Base-by-base conservation (phyloP, 805 yeast genomes). In the Nadsonia fulvescens region DNA sequence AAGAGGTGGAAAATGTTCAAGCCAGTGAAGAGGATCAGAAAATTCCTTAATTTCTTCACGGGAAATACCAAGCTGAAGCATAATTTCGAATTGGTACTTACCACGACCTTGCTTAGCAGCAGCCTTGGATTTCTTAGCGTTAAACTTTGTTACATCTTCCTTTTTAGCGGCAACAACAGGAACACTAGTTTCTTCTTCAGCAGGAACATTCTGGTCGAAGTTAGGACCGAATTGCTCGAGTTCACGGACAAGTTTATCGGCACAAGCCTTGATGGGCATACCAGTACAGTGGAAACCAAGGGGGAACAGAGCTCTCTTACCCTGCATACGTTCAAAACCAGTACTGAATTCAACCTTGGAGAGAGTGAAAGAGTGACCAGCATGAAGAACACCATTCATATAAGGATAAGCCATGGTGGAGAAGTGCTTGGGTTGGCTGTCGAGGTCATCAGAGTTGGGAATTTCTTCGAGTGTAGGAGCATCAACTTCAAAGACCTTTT, bases 251-350 rank as follows among this genome's bases (percentile, higher is more conserved):
- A 89, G 64, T 56, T 89, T 86, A 56, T 86, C 98, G 25, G 98
- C 96, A 44, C 93, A 66, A 15, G 96, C 86, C 43, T 52, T 54
- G 50, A 89, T 89, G 29, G 98, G 96, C 94, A 89, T 76, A 63
- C 98, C 98, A 18, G 98, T 89, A 66, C 98, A 89, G 56, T 89
- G 98, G 74, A 86, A 89, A 25, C 98, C 98, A 31, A 89, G 63
- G 27, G 98, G 96, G 58, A 79, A 89, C 34, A 83, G 58, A 18
- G 94, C 93, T 42, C 76, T 66, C 54, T 75, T 79, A 38, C 95
- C 96, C 45, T 65, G 65, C 86, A 89, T 76, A 56, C 95, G 71
- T 59, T 89, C 93, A 47, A 75, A 89, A 29, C 96, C 96, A 30
- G 77, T 62, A 23, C 83, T 72, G 48, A 74, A 89, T 52, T 89